Evolutionary conservation across 805 yeast genomes (phyloP), one percentile per base, ranked within the genome.

Genomic region (Metschnikowia rubicola): DNA sequence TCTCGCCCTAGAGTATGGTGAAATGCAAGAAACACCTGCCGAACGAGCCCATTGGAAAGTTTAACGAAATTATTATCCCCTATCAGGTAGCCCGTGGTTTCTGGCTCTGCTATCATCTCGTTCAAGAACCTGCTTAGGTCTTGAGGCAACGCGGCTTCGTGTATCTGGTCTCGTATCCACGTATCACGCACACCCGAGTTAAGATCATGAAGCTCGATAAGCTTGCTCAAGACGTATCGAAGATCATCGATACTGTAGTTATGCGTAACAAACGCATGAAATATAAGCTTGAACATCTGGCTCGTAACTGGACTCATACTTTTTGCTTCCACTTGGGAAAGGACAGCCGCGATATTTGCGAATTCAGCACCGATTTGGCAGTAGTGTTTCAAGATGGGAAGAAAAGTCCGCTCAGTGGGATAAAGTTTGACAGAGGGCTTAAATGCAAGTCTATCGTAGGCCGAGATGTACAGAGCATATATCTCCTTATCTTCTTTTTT

Each of bases 251-350:
- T 10, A 30, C 29, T 39, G 30, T 33, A 34, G 12, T 19, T 11
- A 10, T 31, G 36, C 35, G 26, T 13, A 12, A 41, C n/a, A 30
- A 63, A 57, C 34, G 50, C 43, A n/a, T 42, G 43, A 43, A 62
- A 61, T 5, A 67, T 41, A 10, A 38, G 41, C 26, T 53, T 53
- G 46, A 63, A 68, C n/a, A 60, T 52, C 30, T 63, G 58, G 9
- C 68, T 64, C n/a, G 71, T 63, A 10, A 64, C 44, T 1, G 74
- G 74, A 10, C 69, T 42, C n/a, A 51, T 50, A 38, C 54, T 59
- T n/a, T 47, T 39, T 7, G 41, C 37, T 28, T 61, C 63, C 54
- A 62, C 58, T 17, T 52, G 43, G 17, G 48, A 39, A 10, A 66
- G 37, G 4, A 64, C 33, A 7, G 42, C 35, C 10, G 38, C n/a